phyloP scores from a whole-genome alignment of 2,329 filamentous ascomycete genomes.

The Ambrosiella xylebori region DNA sequence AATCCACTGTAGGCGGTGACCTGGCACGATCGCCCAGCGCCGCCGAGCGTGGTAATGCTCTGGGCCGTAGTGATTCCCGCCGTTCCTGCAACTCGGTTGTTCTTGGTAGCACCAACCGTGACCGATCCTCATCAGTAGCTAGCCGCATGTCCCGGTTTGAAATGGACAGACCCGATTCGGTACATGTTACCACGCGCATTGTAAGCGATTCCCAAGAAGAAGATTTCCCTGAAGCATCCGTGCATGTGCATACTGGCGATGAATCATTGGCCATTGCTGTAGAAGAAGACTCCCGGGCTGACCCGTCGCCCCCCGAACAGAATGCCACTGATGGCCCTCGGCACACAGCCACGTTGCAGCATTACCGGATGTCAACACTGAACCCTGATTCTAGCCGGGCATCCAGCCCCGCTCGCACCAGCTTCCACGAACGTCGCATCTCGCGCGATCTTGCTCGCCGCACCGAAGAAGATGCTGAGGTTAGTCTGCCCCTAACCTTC shows the following conservation, averaged over 20 bases:
- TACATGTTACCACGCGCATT: slow-evolving; percentile 73
- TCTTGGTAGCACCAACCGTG: slow-evolving; percentile 21
- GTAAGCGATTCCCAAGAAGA: slow-evolving; percentile 41
- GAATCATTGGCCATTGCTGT: background rate
- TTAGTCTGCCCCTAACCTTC: slow-evolving; percentile 6
- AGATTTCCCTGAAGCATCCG: slow-evolving; percentile 17
- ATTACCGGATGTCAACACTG: slow-evolving; percentile 4
- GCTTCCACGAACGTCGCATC: slow-evolving; percentile 27
- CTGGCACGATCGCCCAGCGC: slow-evolving; percentile 29
- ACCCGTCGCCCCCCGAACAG: slow-evolving; percentile 9
- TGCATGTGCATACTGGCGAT: slow-evolving; percentile 21
- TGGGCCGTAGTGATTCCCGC: slow-evolving; percentile 22
- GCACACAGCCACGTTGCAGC: slow-evolving; percentile 5
- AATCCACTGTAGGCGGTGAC: slow-evolving; percentile 21
- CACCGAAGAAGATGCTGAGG: slow-evolving; percentile 17
- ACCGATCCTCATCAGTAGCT: slow-evolving; percentile 36
- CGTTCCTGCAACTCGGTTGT: slow-evolving; percentile 31
- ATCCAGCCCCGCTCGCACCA: slow-evolving; percentile 3
- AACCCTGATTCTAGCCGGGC: slow-evolving; percentile 4
- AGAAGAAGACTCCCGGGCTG: slow-evolving; percentile 13
- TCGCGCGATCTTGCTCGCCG: slow-evolving; percentile 24
- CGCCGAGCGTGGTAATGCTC: slow-evolving; percentile 26
- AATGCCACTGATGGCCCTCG: slow-evolving; percentile 5
- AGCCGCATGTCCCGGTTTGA: slow-evolving; percentile 41
- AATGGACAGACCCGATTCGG: slow-evolving; percentile 37